A percentile compares a stretch with the other conserved stretches of the same genome.
These are phyloP conservation scores for Madurella fahalii DNA, from an alignment of 2,329 filamentous ascomycete species.

Conservation along the genomic window DNA sequence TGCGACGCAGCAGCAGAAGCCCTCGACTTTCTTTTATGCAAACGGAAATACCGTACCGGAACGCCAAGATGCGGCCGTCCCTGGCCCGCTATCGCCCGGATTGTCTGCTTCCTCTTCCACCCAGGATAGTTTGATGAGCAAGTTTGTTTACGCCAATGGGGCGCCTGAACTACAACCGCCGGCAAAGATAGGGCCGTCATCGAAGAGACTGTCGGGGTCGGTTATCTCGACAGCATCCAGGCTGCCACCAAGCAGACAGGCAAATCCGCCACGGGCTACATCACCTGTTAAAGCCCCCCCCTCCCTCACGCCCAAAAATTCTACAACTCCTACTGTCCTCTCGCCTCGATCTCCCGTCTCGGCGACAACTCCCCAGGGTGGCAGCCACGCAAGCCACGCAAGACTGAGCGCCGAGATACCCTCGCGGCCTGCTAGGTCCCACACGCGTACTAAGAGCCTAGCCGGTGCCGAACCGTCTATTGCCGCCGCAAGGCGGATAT, in stretches of 20 bases:
- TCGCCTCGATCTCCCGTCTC: conserved; percentile 23
- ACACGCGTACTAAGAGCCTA: conserved; percentile 37
- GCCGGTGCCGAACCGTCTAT: conserved; percentile 35
- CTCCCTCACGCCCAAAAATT: conserved; percentile 17
- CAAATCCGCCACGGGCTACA: conserved; percentile 40
- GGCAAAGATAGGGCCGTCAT: conserved; percentile 30
- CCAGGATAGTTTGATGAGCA: conserved; percentile 43
- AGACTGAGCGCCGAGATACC: conserved; percentile 41
- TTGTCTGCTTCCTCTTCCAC: conserved; percentile 29
- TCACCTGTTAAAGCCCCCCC: conserved; percentile 48
- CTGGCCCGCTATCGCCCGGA: conserved; percentile 32
- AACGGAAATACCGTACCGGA: conserved; percentile 44
- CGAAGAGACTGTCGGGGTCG: conserved; percentile 42
- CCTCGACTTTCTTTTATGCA: conserved; percentile 54
- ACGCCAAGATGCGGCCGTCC: conserved; percentile 32
- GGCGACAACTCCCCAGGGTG: conserved; percentile 15
- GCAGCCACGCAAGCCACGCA: conserved; percentile 33
- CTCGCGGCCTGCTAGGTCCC: conserved; percentile 23
- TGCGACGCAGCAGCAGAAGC: conserved; percentile 34
- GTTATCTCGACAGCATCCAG: conserved; percentile 44
- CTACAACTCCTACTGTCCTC: not conserved
- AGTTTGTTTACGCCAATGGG: conserved; percentile 75
- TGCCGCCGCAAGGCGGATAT: conserved; percentile 35
- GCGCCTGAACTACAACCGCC: conserved; percentile 46
- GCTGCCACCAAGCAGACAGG: conserved; percentile 38